Evolutionary conservation across 176 grass and related monocot species (phyloP).

Genomic region (Oryza glumipatula): DNA sequence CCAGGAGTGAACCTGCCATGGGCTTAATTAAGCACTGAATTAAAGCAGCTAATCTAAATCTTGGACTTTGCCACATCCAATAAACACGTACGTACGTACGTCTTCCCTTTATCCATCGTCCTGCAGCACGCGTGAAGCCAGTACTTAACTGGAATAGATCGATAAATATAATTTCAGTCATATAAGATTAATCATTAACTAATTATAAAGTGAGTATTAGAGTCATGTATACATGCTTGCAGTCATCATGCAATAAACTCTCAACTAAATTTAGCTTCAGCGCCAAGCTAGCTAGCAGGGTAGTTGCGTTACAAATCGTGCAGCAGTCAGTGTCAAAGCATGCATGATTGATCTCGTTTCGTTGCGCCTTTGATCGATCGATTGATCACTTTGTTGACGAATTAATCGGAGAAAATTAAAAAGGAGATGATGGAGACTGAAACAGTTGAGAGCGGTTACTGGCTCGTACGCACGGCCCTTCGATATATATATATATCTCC

Average conservation of each 20-base stretch:
- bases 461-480: not conserved
- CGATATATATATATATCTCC: too few species aligned
- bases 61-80: slow-evolving; percentile 2
- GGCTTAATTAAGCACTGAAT: slow-evolving; percentile 13
- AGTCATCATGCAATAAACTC: not conserved
- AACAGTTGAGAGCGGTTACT: slow-evolving; percentile 4
- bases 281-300: not conserved
- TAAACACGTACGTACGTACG: not conserved
- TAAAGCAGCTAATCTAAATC: not conserved
- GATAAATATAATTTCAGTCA: not conserved
- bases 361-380: not conserved
- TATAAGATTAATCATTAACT: too few species aligned
- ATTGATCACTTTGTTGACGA: not conserved
- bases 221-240: not conserved
- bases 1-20: not conserved
- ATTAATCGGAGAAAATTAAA: not conserved
- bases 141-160: not conserved
- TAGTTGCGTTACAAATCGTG: not conserved
- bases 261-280: not conserved
- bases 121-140: not conserved
- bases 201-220: too few species aligned
- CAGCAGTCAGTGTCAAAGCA: not conserved
- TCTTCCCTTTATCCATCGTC: not conserved
- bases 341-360: not conserved
- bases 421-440: not conserved